Conservation (phyloP, 2,329 filamentous ascomycete species). For the Neonectria punicea region DNA sequence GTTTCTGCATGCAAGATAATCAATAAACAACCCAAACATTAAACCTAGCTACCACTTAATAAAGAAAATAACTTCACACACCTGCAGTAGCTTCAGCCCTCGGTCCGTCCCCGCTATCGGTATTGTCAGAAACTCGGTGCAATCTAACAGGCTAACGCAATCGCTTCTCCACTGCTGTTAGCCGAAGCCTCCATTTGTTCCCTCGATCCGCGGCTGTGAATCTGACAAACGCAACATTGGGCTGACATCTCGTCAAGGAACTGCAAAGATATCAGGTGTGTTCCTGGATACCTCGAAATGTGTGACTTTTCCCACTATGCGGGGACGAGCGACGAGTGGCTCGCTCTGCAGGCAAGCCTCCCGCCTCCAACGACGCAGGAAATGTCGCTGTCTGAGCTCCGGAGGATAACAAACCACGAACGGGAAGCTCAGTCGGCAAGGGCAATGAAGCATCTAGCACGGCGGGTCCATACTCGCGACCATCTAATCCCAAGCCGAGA, state of each 20-base stretch:
- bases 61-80: background rate
- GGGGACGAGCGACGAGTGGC: constrained; percentile 56
- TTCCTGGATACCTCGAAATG: constrained; percentile 20
- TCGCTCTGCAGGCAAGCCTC: constrained; percentile 46
- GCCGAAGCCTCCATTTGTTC: background rate
- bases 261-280: background rate
- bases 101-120: constrained; percentile 8
- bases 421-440: constrained; percentile 21
- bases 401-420: constrained; percentile 25
- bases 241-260: background rate
- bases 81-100: background rate
- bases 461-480: constrained; percentile 49
- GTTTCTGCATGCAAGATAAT: too few relatives aligned
- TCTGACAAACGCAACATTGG: background rate
- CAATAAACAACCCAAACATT: too few relatives aligned
- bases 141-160: background rate
- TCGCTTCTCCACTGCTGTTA: constrained; percentile 8
- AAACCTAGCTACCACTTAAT: background rate
- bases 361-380: constrained; percentile 18
- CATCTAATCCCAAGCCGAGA: constrained; percentile 37
- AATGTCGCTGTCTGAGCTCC: constrained; percentile 27
- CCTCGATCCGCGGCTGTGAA: background rate
- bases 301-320: constrained; percentile 52
- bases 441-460: constrained; percentile 18
- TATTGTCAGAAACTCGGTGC: background rate